Percentiles rank a stretch among this genome's conserved stretches.
These are phyloP conservation scores for Sordariomycetes sp. DNA, from an alignment of 2,329 filamentous ascomycete genomes.

Conservation along the genomic window DNA sequence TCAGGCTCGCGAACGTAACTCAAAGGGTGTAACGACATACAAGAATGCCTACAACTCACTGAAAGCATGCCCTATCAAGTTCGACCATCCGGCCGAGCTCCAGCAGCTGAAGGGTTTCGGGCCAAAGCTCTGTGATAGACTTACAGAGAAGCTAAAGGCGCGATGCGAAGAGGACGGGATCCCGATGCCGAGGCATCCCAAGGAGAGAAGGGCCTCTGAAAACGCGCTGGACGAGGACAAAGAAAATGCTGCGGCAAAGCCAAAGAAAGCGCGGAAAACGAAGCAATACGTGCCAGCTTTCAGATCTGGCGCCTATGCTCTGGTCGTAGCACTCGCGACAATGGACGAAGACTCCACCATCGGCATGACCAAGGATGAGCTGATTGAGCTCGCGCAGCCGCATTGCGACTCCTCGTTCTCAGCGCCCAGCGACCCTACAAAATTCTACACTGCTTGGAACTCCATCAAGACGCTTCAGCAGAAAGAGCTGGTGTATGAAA, in stretches of 20 bases:
- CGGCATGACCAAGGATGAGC: conserved; percentile 57
- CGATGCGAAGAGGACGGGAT: conserved; percentile 60
- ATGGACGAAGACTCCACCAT: conserved; percentile 38
- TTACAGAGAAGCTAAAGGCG: conserved; percentile 50
- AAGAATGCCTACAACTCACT: conserved; percentile 70
- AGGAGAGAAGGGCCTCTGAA: conserved; percentile 27
- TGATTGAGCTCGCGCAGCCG: conserved; percentile 61
- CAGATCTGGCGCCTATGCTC: conserved; percentile 66
- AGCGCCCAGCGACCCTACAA: conserved; percentile 55
- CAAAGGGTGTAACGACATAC: conserved; percentile 63
- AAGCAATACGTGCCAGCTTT: conserved; percentile 65
- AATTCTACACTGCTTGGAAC: conserved; percentile 73
- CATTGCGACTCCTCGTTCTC: conserved; percentile 68
- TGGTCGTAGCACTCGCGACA: conserved; percentile 58
- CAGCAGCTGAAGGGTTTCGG: conserved; percentile 68
- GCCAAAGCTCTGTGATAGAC: conserved; percentile 58
- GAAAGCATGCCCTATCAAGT: conserved; percentile 61
- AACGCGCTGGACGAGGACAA: conserved; percentile 13
- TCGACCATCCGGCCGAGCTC: conserved; percentile 65
- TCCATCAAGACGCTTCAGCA: conserved; percentile 69
- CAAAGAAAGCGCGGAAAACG: conserved; percentile 48
- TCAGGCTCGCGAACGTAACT: conserved; percentile 56
- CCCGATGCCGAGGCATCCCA: conserved; percentile 54
- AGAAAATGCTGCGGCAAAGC: conserved; percentile 9
- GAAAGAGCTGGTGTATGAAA: conserved; percentile 67